Percentiles rank a stretch among this genome's conserved stretches.
Conservation (phyloP, 2,329 filamentous ascomycete genomes). For the Fusarium sacchari region DNA sequence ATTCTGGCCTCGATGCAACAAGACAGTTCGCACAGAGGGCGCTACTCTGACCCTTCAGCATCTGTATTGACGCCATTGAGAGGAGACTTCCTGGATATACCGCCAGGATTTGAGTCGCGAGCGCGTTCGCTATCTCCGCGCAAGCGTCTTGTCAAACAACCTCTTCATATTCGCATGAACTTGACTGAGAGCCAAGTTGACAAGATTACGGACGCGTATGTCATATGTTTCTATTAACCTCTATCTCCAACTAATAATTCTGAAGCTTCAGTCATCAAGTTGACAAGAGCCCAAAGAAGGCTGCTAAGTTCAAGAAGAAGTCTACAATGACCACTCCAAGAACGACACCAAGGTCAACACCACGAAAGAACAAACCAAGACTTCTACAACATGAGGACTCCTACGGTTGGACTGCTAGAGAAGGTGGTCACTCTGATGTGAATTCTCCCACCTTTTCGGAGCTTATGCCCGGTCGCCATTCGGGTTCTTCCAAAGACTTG, state of each 20-base stretch:
- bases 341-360: slow-evolving; percentile 35
- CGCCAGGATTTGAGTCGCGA: slow-evolving; percentile 38
- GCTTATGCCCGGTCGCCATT: slow-evolving; percentile 43
- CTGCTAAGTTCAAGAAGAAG: slow-evolving; percentile 28
- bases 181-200: slow-evolving; percentile 61
- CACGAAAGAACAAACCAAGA: slow-evolving; percentile 27
- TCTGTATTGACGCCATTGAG: slow-evolving; percentile 46
- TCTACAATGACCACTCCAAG: slow-evolving; percentile 29
- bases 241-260: slow-evolving; percentile 4
- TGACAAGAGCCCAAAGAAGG: slow-evolving; percentile 39
- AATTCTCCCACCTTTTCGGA: slow-evolving; percentile 47
- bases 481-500: slow-evolving; percentile 21
- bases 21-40: slow-evolving; percentile 26
- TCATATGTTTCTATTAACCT: not conserved
- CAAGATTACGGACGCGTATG: slow-evolving; percentile 58
- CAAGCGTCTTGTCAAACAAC: slow-evolving; percentile 49
- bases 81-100: slow-evolving; percentile 52
- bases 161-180: slow-evolving; percentile 59
- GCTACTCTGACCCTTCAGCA: slow-evolving; percentile 40
- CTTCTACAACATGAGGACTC: not conserved
- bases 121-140: slow-evolving; percentile 51
- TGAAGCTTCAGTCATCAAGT: slow-evolving; percentile 50
- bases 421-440: slow-evolving; percentile 14
- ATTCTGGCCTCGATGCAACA: slow-evolving; percentile 30
- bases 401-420: slow-evolving; percentile 13